A percentile compares a stretch with the other conserved stretches of the same genome.
These are phyloP conservation scores for Talaromyces sp. DNA, from an alignment of 2,329 filamentous ascomycete genomes.

Conservation along the genomic window DNA sequence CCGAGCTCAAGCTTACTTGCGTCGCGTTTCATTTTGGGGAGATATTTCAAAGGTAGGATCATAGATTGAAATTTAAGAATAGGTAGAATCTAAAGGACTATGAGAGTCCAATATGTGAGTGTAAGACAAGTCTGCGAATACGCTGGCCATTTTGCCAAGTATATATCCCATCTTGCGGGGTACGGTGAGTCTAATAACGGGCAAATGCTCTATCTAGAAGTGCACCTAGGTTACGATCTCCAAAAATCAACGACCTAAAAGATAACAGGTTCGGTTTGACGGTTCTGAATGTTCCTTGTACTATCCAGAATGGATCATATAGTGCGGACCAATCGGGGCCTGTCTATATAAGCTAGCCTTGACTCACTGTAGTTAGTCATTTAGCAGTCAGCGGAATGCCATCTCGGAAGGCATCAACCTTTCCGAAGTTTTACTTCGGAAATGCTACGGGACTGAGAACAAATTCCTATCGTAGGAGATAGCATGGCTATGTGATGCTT, in stretches of 20 bases:
- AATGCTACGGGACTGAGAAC: neutral
- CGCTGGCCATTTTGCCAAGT: neutral
- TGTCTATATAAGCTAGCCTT: neutral
- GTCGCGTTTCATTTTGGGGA: neutral
- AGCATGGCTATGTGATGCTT: neutral
- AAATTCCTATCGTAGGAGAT: neutral
- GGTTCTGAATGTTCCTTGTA: neutral
- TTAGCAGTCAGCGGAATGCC: neutral
- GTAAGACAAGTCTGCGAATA: neutral
- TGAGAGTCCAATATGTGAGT: neutral
- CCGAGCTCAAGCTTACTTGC: neutral
- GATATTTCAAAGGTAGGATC: neutral
- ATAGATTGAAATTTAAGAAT: neutral
- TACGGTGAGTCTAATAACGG: neutral
- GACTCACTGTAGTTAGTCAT: neutral
- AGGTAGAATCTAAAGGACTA: neutral
- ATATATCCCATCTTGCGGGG: neutral
- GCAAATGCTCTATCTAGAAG: neutral
- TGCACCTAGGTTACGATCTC: neutral
- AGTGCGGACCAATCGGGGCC: neutral
- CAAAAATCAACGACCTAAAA: neutral
- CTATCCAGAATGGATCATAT: neutral
- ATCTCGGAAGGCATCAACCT: neutral
- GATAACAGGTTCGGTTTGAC: neutral
- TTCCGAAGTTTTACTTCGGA: neutral